Evolutionary conservation across 23 red algal species (phyloP), one percentile per base, ranked within the genome.

Genomic region (Gracilaria gracilis): DNA sequence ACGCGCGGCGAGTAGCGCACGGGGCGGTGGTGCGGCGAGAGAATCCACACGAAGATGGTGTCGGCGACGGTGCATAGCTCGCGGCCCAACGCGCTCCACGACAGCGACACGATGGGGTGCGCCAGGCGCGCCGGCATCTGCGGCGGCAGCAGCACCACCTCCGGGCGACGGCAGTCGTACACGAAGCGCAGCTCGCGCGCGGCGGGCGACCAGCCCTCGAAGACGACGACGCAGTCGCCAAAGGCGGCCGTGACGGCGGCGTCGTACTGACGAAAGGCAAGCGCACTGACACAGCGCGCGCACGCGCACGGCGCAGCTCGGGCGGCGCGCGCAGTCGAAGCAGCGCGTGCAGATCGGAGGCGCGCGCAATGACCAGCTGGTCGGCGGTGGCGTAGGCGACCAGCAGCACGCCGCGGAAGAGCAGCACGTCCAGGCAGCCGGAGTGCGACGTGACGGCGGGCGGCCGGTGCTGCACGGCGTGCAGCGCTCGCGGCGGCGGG

Each of bases 371-470:
- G 44, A 96, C 87, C 31, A 85, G 80, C 25, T 79, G 48, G 29
- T 85, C 82, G 44, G 71, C 87, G 31, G 81, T 81, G 19, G 86
- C 86, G 47, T 96, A 96, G 0, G 88, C 94, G 35, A 94, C 91
- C 7, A 81, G 74, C 24, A 86, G 50, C 17, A 85, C 91, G 35
- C 81, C 91, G 15, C 71, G 64, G 71, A 87, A 85, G 27, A 81
- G 81, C 31, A 94, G 59, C 35, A 80, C 91, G 47, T 94, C 91
- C 14, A 94, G 75, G 15, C 64, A 50, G 20, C 54, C 81, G 7
- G 81, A 62, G 66, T 64, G 64, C 17, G 89, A 79, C 12, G 89
- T 42, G 47, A 85, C 80, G 38, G 89, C 49, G 35, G 85, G 85
- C n/a, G 62, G 71, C 12, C 32, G 49, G 19, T 79, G 62, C 19